phyloP scores from a whole-genome alignment of 441 rosid genomes.

The Rhodomyrtus psidioides region DNA sequence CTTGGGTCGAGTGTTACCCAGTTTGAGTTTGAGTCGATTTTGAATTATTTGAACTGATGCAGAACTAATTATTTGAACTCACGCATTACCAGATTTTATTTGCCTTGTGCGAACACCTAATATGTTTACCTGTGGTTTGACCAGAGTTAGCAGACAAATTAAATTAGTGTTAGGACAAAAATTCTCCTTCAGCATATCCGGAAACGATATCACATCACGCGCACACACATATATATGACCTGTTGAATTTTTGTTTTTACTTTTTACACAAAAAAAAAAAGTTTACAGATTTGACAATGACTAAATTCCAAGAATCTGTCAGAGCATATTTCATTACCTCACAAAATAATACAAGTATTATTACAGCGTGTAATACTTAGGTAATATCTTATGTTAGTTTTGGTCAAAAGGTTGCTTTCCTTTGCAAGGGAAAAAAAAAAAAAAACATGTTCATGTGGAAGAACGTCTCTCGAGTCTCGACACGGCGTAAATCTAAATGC shows the following conservation, averaged over 20 bases:
- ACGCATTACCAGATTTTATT: not conserved
- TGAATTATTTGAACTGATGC: not conserved
- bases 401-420: not conserved
- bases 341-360: not conserved
- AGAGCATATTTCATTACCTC: not conserved
- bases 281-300: not conserved
- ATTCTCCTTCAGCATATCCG: not conserved
- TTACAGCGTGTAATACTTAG: not conserved
- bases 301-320: not conserved
- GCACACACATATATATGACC: not conserved
- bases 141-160: not conserved
- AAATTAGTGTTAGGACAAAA: not conserved
- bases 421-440: not conserved
- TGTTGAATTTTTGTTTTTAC: too few species aligned
- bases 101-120: not conserved
- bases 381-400: too few species aligned
- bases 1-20: not conserved
- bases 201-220: not conserved
- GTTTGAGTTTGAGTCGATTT: not conserved
- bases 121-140: not conserved
- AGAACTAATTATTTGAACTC: not conserved
- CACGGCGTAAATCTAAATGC: not conserved
- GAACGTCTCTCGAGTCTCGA: not conserved
- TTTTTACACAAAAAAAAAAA: not conserved
- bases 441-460: not conserved